Percentiles rank a stretch among this genome's conserved stretches.
Conservation (phyloP, 2,329 filamentous ascomycete genomes). For the Dothistroma septosporum region DNA sequence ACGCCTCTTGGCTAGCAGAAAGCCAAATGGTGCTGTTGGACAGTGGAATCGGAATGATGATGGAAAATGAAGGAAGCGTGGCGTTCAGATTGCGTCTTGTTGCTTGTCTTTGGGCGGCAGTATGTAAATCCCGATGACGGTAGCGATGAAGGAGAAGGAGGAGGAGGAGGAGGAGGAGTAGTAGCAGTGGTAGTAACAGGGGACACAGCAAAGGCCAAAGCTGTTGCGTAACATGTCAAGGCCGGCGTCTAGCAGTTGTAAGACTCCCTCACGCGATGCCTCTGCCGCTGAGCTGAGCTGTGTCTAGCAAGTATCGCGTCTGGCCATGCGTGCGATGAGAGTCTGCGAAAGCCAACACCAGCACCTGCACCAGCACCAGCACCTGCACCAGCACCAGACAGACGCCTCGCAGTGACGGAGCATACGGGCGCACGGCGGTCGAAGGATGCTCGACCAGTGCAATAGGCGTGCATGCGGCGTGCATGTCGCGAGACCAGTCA, state of each 20-base stretch:
- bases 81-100: background rate
- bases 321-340: background rate
- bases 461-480: slow-evolving; percentile 4
- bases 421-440: background rate
- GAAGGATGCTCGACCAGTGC: background rate
- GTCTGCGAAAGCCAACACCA: background rate
- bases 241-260: background rate
- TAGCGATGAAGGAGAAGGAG: background rate
- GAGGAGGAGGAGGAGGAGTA: background rate
- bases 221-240: background rate
- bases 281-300: slow-evolving; percentile 6
- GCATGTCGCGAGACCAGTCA: background rate
- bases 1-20: background rate
- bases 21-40: background rate
- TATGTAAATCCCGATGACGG: background rate
- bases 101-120: background rate
- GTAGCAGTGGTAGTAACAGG: no score
- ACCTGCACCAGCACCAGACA: no score
- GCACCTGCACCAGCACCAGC: no score
- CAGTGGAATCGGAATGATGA: no score
- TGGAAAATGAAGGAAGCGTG: background rate
- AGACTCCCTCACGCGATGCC: background rate
- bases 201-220: background rate
- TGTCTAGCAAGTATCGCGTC: background rate
- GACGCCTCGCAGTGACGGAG: background rate